phyloP scores from a whole-genome alignment of 2,329 filamentous ascomycete genomes.

The Fusarium sp. region DNA sequence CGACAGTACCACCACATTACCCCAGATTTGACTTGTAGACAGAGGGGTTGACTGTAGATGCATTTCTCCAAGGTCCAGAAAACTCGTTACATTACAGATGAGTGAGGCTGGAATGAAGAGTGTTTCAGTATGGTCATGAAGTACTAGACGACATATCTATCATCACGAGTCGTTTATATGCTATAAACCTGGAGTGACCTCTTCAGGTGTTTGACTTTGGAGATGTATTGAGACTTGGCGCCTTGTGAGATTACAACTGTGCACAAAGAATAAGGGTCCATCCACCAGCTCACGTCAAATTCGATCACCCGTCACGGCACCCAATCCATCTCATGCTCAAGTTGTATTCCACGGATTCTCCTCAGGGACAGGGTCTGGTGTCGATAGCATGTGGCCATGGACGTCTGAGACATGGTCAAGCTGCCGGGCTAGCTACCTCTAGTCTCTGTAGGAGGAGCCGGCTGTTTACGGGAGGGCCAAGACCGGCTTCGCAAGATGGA shows the following conservation, averaged over 20 bases:
- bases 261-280: conserved; percentile 32
- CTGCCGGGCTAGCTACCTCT: conserved; percentile 4
- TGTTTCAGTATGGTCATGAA: too few species aligned
- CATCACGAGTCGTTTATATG: too few species aligned
- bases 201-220: too few species aligned
- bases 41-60: not conserved
- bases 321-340: conserved; percentile 3
- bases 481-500: conserved; percentile 8
- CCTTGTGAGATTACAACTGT: conserved; percentile 7
- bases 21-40: not conserved
- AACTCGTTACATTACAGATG: too few species aligned
- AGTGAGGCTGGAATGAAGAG: too few species aligned
- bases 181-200: too few species aligned
- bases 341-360: conserved; percentile 2
- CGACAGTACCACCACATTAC: conserved; percentile 7
- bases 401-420: conserved; percentile 38
- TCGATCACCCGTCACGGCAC: conserved; percentile 3
- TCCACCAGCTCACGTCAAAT: conserved; percentile 30
- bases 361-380: conserved; percentile 37
- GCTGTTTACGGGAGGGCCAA: conserved; percentile 23
- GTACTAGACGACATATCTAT: too few species aligned
- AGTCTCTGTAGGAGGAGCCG: too few species aligned
- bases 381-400: conserved; percentile 32
- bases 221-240: not conserved
- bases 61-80: too few species aligned